phyloP scores from a whole-genome alignment of 805 yeast genomes.

The Candida maesae region DNA sequence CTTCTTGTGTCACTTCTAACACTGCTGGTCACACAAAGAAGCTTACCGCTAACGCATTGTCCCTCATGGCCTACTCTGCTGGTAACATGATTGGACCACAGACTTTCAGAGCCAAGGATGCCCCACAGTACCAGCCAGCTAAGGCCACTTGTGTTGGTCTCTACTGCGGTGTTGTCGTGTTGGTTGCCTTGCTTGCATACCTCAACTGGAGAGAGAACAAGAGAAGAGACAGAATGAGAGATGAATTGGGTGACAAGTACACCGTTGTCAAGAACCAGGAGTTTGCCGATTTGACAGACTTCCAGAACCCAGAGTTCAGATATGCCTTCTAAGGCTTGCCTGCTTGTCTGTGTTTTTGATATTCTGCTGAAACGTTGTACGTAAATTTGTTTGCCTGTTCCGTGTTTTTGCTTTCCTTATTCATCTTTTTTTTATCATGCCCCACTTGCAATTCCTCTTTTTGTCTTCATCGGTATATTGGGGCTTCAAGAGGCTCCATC shows the following conservation, averaged over 20 bases:
- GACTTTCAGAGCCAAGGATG: slow-evolving; percentile 52
- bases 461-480: too few species aligned
- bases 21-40: slow-evolving; percentile 15
- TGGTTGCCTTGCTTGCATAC: slow-evolving; percentile 27
- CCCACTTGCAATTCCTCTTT: too few species aligned
- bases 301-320: slow-evolving; percentile 51
- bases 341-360: not conserved
- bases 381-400: not conserved
- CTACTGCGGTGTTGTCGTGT: slow-evolving; percentile 33
- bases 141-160: slow-evolving; percentile 30
- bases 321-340: slow-evolving; percentile 30
- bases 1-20: slow-evolving; percentile 24
- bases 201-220: slow-evolving; percentile 36
- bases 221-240: slow-evolving; percentile 30
- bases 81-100: slow-evolving; percentile 61
- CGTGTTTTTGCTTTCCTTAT: not conserved
- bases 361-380: not conserved
- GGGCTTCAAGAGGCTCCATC: too few species aligned
- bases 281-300: slow-evolving; percentile 51
- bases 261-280: slow-evolving; percentile 21
- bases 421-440: too few species aligned
- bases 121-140: slow-evolving; percentile 56
- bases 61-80: slow-evolving; percentile 13
- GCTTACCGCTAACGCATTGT: slow-evolving; percentile 10
- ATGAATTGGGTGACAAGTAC: slow-evolving; percentile 19